Percentiles rank a stretch among this genome's conserved stretches.
phyloP scores from a whole-genome alignment of 345 rosid species.

The Camelina neglecta region DNA sequence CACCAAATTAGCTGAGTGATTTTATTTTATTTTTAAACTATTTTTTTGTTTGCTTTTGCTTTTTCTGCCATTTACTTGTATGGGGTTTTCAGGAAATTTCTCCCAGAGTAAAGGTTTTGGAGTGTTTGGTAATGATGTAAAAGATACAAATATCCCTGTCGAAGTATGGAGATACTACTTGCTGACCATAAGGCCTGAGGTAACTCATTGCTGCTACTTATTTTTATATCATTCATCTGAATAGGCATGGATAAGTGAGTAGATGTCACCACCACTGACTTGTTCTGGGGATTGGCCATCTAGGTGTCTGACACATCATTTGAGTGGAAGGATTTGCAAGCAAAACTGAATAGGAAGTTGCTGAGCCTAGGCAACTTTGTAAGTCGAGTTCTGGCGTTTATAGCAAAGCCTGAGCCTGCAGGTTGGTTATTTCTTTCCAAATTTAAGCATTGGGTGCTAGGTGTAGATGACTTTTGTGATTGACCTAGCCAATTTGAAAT shows the following conservation, averaged over 20 bases:
- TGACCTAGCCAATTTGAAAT: background rate
- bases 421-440: constrained; percentile 52
- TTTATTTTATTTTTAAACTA: background rate
- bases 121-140: constrained; percentile 96
- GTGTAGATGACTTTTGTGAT: constrained; percentile 2
- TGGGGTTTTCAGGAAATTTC: constrained; percentile 74
- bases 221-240: constrained; percentile 13
- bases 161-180: constrained; percentile 99
- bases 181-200: constrained; percentile 96
- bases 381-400: constrained; percentile 65
- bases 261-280: constrained; percentile 24
- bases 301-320: constrained; percentile 68
- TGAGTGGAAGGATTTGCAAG: constrained; percentile 74
- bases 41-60: constrained; percentile 11
- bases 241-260: constrained; percentile 2
- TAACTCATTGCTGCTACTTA: constrained; percentile 40
- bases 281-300: constrained; percentile 18
- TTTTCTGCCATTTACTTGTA: constrained; percentile 12
- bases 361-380: constrained; percentile 68
- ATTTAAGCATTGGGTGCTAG: constrained; percentile 12
- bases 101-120: constrained; percentile 97
- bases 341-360: constrained; percentile 63
- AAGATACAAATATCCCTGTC: constrained; percentile 87
- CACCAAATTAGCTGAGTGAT: background rate
- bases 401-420: constrained; percentile 60